phyloP scores from a whole-genome alignment of 1,139 yeast species.

The Yarrowia galli region DNA sequence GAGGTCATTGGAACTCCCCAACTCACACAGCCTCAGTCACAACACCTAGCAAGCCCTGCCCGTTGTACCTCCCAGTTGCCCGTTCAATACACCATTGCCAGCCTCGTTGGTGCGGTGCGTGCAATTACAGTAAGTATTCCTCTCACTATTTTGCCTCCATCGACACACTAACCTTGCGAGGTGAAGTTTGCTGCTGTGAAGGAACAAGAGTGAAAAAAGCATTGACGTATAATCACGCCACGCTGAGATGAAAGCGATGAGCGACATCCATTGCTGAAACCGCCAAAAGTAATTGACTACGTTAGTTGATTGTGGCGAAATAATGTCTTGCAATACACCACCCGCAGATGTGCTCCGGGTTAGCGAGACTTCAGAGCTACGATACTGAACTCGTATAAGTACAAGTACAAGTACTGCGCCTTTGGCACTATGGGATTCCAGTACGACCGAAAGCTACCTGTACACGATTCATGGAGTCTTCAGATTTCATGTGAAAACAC shows the following conservation, averaged over 20 bases:
- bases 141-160: background rate
- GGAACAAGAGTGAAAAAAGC: background rate
- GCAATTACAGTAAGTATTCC: constrained; percentile 5
- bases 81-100: background rate
- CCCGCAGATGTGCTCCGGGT: too few species aligned
- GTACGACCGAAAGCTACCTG: background rate
- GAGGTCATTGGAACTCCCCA: constrained; percentile 3
- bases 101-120: constrained; percentile 9
- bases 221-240: constrained; percentile 20
- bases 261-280: background rate
- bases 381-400: too few species aligned
- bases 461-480: background rate
- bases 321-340: too few species aligned
- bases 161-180: constrained; percentile 6
- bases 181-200: constrained; percentile 8
- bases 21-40: background rate
- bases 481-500: background rate
- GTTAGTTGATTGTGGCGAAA: too few species aligned
- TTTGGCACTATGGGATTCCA: too few species aligned
- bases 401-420: too few species aligned
- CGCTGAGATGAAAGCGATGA: background rate
- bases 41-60: constrained; percentile 4
- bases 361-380: too few species aligned
- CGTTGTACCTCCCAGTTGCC: background rate
- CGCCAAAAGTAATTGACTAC: background rate